Percentiles rank a stretch among this genome's conserved stretches.
These are phyloP conservation scores for Amoebophrya sp. DNA, from an alignment of 169 alveolate genomes.

Conservation along the genomic window DNA sequence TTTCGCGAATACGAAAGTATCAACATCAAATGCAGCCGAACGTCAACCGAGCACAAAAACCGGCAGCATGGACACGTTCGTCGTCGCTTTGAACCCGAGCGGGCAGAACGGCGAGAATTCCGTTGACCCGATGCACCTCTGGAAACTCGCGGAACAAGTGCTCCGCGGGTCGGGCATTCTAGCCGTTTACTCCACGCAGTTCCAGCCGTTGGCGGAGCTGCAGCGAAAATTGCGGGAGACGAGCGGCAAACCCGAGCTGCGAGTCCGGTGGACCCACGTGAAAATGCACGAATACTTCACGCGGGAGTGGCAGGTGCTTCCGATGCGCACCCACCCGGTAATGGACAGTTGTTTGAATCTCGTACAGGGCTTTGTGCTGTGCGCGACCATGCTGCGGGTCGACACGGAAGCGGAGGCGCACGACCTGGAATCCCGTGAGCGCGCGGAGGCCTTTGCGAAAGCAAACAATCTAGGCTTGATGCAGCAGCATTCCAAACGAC, in stretches of 20 bases:
- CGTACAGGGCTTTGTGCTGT: background rate
- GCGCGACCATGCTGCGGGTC: background rate
- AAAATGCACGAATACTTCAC: background rate
- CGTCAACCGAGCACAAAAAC: no score
- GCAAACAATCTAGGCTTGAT: background rate
- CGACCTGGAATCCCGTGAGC: background rate
- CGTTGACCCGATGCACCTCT: background rate
- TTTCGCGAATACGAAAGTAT: no score
- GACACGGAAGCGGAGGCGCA: background rate
- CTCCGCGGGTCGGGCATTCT: background rate
- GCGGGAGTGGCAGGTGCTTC: slow-evolving; percentile 3
- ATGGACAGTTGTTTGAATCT: background rate
- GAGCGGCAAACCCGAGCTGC: background rate
- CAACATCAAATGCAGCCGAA: no score
- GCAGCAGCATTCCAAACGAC: background rate
- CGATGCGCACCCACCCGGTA: background rate
- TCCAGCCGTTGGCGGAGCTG: background rate
- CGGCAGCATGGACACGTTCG: background rate
- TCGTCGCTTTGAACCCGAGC: background rate
- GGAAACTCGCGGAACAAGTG: background rate
- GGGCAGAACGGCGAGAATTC: background rate
- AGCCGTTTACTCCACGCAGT: background rate
- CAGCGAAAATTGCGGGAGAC: background rate
- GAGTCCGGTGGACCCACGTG: background rate
- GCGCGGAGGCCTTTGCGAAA: background rate